Conservation (phyloP, 78 protist genomes). For the Bodo saltans region DNA sequence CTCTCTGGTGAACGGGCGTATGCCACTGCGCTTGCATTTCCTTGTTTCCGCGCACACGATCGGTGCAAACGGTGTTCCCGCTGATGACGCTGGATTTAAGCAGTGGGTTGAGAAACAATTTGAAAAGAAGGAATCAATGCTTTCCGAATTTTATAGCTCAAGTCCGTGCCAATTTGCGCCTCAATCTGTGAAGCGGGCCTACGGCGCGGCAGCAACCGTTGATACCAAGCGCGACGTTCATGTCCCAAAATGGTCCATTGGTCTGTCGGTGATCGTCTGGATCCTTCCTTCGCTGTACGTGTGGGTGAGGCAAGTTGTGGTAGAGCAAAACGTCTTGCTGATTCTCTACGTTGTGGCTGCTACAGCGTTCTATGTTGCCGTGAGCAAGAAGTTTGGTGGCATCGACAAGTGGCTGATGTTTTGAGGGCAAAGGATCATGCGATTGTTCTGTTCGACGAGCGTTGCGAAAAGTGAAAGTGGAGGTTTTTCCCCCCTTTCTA, state of each 20-base stretch:
- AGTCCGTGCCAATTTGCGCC: too few relatives aligned
- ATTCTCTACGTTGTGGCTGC: background rate
- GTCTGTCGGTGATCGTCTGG: background rate
- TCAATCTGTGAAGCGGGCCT: background rate
- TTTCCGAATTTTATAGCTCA: background rate
- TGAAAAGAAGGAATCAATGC: background rate
- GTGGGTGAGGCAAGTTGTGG: too few relatives aligned
- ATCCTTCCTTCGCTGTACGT: background rate
- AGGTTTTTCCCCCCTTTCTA: too few relatives aligned
- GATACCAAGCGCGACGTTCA: too few relatives aligned
- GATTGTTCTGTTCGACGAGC: too few relatives aligned
- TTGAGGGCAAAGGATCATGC: too few relatives aligned
- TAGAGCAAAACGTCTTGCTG: too few relatives aligned
- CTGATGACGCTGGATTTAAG: background rate
- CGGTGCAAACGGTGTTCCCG: background rate
- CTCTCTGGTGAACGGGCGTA: background rate
- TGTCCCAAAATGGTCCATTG: background rate
- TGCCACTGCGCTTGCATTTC: background rate
- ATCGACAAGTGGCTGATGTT: background rate
- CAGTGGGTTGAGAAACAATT: background rate
- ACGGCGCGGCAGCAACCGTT: background rate
- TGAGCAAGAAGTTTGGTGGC: background rate
- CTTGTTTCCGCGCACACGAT: background rate
- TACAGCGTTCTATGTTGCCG: background rate
- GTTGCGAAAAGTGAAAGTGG: too few relatives aligned